Evolutionary conservation across 306 rosid genomes (phyloP), one percentile per base, ranked within the genome.

Genomic region (Cucurbita maxima): DNA sequence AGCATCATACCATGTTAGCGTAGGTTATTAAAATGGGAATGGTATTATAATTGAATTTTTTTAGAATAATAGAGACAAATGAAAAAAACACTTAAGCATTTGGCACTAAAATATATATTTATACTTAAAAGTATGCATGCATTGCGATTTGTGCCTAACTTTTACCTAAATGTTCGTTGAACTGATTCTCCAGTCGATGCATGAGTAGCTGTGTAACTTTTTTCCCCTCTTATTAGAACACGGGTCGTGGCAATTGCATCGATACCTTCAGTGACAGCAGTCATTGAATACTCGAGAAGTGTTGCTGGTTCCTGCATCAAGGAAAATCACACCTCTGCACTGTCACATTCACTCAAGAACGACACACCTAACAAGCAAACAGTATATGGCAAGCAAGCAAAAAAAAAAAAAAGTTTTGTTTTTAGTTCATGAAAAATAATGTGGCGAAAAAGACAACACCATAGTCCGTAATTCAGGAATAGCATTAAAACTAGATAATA

Each of bases 191-290:
- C 96, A 0, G 90, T 80, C 70, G 57, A 19, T 70, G 89, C 90
- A 60, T 79, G 77, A 47, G 88, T 88, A 44, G 88, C 41, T 38
- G 79, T 38, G 4, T 44, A 77, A 53, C 45, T 77, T 10, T 71
- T 76, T 15, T 88, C 91, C 55, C 83, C 88, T 16, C 90, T 87
- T 41, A 95, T 95, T 67, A 84, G 57, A 66, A 95, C 96, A 36
- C 96, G 89, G 58, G 99, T 95, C 55, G 96, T 82, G 51, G 97
- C 99, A 80, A 95, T 95, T 75, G 99, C 96, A 80, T 95, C 99
- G 45, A 91, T 95, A 79, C 99, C 99, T 87, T 91, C 97, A 1
- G 99, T 95, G 41, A 91, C 97, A 7, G 89, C 88, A 80, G 3
- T 85, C 91, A 95, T 74, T 0, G 97, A 95, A 84, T 95, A 95